phyloP scores from a whole-genome alignment of 345 rosid species.

The Syzygium aqueum region DNA sequence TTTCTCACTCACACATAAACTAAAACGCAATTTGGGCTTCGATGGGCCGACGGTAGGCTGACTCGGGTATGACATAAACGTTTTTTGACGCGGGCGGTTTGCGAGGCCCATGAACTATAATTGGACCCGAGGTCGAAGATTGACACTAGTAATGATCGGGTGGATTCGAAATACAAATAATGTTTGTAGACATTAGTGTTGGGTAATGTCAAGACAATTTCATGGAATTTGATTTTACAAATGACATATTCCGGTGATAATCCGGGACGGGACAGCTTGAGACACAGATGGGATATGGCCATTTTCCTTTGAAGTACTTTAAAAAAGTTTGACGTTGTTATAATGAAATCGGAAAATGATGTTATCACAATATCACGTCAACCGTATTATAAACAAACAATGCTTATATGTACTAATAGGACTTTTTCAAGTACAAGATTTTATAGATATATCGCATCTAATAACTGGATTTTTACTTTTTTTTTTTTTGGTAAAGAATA shows the following conservation, averaged over 20 bases:
- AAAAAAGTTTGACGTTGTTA: neutral
- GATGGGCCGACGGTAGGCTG: neutral
- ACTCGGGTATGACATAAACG: neutral
- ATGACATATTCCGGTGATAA: neutral
- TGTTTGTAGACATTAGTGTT: neutral
- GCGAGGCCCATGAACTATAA: neutral
- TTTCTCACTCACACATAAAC: neutral
- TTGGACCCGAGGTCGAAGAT: neutral
- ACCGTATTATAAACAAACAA: no score
- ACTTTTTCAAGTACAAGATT: no score
- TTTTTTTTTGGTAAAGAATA: no score
- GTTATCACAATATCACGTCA: neutral
- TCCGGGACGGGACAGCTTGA: fast-evolving
- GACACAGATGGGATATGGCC: neutral
- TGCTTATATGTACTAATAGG: no score
- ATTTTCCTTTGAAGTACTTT: neutral
- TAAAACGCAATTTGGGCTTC: neutral
- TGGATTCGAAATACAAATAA: neutral
- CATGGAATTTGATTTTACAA: neutral
- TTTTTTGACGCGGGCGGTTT: neutral
- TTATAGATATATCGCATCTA: no score
- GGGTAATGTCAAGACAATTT: neutral
- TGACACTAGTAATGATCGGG: neutral
- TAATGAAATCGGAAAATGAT: no score
- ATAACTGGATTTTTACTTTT: no score